A percentile compares a stretch with the other conserved stretches of the same genome.
These are phyloP conservation scores for Ceratocystis colombiana DNA, from an alignment of 2,329 filamentous ascomycete species.

Conservation along the genomic window DNA sequence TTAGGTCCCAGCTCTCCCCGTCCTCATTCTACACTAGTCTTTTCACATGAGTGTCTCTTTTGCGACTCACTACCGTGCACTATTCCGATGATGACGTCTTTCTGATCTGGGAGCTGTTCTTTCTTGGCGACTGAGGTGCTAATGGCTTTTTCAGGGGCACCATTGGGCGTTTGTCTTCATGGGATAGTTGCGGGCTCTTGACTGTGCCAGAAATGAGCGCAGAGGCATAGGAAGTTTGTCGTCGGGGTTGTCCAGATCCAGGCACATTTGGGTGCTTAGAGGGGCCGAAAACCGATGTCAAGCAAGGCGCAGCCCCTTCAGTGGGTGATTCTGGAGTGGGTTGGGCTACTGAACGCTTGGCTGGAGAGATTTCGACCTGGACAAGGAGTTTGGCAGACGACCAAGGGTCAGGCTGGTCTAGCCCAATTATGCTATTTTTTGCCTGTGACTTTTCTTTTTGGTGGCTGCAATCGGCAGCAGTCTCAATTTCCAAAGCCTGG, in stretches of 20 bases:
- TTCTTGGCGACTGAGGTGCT: not conserved
- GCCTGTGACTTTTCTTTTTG: not conserved
- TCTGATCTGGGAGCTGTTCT: not conserved
- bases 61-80: slow-evolving; percentile 5
- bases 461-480: not conserved
- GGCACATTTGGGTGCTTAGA: not conserved
- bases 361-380: not conserved
- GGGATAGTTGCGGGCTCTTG: not conserved
- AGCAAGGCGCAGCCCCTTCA: not conserved
- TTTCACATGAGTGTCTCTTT: not conserved
- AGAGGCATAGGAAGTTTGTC: not conserved
- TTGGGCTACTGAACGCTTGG: not conserved
- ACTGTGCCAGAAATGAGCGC: not conserved
- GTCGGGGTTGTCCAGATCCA: not conserved
- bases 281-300: not conserved
- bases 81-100: slow-evolving; percentile 7
- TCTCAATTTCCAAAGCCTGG: not conserved
- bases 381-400: not conserved
- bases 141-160: not conserved
- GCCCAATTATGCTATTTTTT: not conserved
- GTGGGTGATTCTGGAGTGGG: not conserved
- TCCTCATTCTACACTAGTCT: not conserved
- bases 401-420: not conserved
- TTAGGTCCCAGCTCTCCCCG: not conserved
- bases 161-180: not conserved